phyloP scores from a whole-genome alignment of 2,329 filamentous ascomycete species.

The Emydomyces testavorans region DNA sequence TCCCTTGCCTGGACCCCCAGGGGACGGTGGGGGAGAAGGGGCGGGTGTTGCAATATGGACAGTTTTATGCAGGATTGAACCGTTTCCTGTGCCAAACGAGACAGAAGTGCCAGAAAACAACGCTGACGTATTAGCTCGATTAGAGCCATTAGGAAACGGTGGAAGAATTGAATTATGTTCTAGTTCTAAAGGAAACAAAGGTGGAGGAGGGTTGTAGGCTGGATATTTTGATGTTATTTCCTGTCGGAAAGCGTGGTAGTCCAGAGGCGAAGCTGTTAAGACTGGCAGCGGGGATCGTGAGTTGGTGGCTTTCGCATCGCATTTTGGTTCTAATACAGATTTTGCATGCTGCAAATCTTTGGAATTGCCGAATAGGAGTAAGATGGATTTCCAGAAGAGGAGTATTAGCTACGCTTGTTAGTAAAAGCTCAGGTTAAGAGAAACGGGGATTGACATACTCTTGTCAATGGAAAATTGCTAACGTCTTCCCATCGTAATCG shows the following conservation, averaged over 20 bases:
- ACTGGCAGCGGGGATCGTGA: conserved; percentile 50
- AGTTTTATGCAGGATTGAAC: conserved; percentile 83
- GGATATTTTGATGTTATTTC: conserved; percentile 98
- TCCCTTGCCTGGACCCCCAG: conserved; percentile 74
- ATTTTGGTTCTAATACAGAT: conserved; percentile 46
- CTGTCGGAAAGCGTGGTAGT: conserved; percentile 92
- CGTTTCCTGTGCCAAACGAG: conserved; percentile 34
- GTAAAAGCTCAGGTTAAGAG: too few species aligned
- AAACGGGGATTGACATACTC: conserved; percentile 39
- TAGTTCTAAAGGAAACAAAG: conserved; percentile 70
- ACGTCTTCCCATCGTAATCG: conserved; percentile 59
- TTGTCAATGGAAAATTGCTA: conserved; percentile 45
- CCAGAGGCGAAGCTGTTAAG: conserved; percentile 84
- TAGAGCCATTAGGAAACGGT: conserved; percentile 61
- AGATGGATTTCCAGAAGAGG: conserved; percentile 80
- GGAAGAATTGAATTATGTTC: conserved; percentile 87
- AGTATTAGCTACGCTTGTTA: conserved; percentile 51
- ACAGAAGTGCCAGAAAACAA: conserved; percentile 47
- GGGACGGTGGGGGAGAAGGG: conserved; percentile 88
- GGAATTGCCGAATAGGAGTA: conserved; percentile 74
- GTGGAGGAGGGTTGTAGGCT: conserved; percentile 80
- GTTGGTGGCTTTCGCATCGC: conserved; percentile 47
- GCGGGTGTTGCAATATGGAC: conserved; percentile 98
- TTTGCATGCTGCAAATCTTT: conserved; percentile 64
- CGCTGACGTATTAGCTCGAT: conserved; percentile 50